Evolutionary conservation across 2,329 filamentous ascomycete species (phyloP).

Genomic region (Clathrospora elynae): DNA sequence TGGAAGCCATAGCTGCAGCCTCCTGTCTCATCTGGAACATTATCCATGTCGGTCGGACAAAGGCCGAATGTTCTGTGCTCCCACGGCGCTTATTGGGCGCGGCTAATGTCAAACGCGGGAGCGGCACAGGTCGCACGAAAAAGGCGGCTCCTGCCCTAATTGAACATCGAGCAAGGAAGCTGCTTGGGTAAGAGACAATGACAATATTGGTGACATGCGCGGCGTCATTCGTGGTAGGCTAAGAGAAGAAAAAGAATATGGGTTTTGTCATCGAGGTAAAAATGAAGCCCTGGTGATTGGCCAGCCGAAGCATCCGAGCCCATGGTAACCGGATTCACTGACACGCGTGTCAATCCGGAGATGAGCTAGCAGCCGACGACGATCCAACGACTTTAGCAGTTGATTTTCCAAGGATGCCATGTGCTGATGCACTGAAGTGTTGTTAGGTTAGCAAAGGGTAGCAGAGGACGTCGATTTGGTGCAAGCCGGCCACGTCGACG

Average conservation of each 20-base stretch:
- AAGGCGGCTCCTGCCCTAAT: constrained; percentile 4
- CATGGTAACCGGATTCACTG: constrained; percentile 18
- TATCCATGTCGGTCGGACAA: constrained; percentile 12
- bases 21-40: constrained; percentile 10
- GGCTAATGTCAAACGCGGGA: constrained; percentile 25
- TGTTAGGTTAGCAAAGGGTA: constrained; percentile 1
- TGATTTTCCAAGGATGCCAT: constrained; percentile 16
- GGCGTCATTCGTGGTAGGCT: constrained; percentile 7
- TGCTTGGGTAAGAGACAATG: constrained; percentile 5
- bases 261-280: constrained; percentile 1
- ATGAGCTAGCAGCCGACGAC: constrained; percentile 16
- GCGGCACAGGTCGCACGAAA: constrained; percentile 15
- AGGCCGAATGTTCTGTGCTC: constrained; percentile 7
- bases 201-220: constrained; percentile 3
- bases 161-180: constrained; percentile 7
- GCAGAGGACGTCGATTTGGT: constrained; percentile 23
- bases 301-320: constrained; percentile 16
- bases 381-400: constrained; percentile 1
- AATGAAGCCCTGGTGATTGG: constrained; percentile 9
- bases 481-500: constrained; percentile 37
- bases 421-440: constrained; percentile 6
- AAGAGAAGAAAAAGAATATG: not conserved
- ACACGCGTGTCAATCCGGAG: constrained; percentile 13
- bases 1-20: constrained; percentile 8
- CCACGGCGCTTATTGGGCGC: constrained; percentile 17